These are phyloP conservation scores for Globisporangium alternatum DNA, from an alignment of 352 stramenopile genomes.

Conservation along the genomic window DNA sequence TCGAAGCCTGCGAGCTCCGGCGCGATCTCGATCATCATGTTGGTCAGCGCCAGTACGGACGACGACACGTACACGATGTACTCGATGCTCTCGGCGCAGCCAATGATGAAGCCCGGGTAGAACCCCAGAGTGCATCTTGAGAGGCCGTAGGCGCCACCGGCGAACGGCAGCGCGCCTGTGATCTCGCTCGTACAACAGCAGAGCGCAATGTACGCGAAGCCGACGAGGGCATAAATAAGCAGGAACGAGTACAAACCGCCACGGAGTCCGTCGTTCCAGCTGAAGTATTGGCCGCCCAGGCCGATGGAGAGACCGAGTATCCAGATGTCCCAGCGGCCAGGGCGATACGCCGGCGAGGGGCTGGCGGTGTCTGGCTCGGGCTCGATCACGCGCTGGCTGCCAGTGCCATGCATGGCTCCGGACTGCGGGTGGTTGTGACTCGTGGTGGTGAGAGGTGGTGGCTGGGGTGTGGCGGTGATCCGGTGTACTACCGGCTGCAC, in stretches of 20 bases:
- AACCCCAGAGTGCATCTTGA: slow-evolving; percentile 33
- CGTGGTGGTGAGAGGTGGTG: background rate
- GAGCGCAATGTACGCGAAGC: slow-evolving; percentile 26
- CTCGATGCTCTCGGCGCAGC: slow-evolving; percentile 30
- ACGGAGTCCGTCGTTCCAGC: slow-evolving; percentile 31
- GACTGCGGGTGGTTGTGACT: background rate
- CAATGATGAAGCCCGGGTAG: slow-evolving; percentile 31
- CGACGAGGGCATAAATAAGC: slow-evolving; percentile 23
- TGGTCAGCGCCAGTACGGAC: slow-evolving; percentile 20
- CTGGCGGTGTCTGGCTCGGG: slow-evolving; percentile 96
- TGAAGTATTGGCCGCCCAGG: slow-evolving; percentile 35
- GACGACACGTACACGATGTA: slow-evolving; percentile 34
- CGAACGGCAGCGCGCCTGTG: slow-evolving; percentile 30
- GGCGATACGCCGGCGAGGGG: slow-evolving; percentile 92
- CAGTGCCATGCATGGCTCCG: background rate
- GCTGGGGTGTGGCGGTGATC: background rate
- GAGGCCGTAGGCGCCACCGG: slow-evolving; percentile 31
- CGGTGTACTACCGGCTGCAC: background rate
- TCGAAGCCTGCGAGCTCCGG: slow-evolving; percentile 14
- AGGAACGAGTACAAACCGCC: slow-evolving; percentile 25
- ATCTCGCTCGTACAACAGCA: slow-evolving; percentile 31
- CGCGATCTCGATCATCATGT: slow-evolving; percentile 23
- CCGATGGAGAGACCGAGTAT: slow-evolving; percentile 32
- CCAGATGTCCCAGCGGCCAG: slow-evolving; percentile 78
- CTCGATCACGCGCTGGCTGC: slow-evolving; percentile 79